Evolutionary conservation across 2,329 filamentous ascomycete species (phyloP).

Genomic region (Penicillium oxalicum): DNA sequence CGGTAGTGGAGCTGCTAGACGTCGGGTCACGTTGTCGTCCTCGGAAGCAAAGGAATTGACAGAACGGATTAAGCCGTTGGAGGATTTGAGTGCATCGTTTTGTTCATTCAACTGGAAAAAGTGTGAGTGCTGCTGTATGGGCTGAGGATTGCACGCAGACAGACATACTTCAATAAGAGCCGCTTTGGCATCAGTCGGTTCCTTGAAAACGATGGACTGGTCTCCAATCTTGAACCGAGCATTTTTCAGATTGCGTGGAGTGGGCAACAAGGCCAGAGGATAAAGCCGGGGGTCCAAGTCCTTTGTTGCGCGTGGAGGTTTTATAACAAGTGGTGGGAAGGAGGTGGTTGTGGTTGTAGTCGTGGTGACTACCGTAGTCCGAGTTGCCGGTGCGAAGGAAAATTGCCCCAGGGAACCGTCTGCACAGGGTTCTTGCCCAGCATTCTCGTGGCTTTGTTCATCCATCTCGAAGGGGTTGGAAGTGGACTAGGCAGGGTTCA

Average conservation of each 20-base stretch:
- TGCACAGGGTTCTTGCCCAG: slow-evolving; percentile 21
- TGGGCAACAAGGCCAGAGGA: slow-evolving; percentile 75
- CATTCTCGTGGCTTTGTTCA: slow-evolving; percentile 19
- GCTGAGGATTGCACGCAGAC: not conserved
- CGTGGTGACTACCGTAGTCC: slow-evolving; percentile 70
- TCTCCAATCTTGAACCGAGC: slow-evolving; percentile 69
- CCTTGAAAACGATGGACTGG: slow-evolving; percentile 55
- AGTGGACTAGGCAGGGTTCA: slow-evolving; percentile 11
- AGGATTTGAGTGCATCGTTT: slow-evolving; percentile 39
- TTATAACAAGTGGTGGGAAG: slow-evolving; percentile 78
- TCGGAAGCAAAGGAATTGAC: slow-evolving; percentile 41
- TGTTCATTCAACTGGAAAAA: slow-evolving; percentile 40
- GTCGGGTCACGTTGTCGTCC: slow-evolving; percentile 26
- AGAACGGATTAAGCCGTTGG: slow-evolving; percentile 46
- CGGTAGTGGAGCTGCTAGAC: slow-evolving; percentile 19
- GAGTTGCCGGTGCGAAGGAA: slow-evolving; percentile 57
- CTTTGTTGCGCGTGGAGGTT: slow-evolving; percentile 62
- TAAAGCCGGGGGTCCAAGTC: slow-evolving; percentile 83
- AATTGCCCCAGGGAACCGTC: slow-evolving; percentile 51
- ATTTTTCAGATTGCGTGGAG: slow-evolving; percentile 69
- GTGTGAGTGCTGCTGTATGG: slow-evolving; percentile 5
- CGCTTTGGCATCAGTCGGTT: slow-evolving; percentile 53
- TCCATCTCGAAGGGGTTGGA: slow-evolving; percentile 24
- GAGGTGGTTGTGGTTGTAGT: slow-evolving; percentile 79
- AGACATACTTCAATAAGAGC: slow-evolving; percentile 50